Percentiles rank a stretch among this genome's conserved stretches.
These are phyloP conservation scores for Ustilago trichophora DNA, from an alignment of 1,284 basidiomycete species.

Conservation along the genomic window DNA sequence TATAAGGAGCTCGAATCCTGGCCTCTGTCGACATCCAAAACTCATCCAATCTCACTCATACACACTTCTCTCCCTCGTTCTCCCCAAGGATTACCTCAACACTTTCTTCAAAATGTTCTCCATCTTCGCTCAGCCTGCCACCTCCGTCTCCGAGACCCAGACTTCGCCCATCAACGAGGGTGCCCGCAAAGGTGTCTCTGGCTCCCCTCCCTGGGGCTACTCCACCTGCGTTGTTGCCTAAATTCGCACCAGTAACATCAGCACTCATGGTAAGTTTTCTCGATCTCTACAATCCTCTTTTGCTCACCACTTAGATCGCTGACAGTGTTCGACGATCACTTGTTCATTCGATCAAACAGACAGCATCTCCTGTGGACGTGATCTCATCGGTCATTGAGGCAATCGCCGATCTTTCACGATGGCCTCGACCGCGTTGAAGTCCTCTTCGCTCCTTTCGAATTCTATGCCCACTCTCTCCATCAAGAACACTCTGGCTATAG, in stretches of 20 bases:
- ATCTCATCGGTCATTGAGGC: constrained; percentile 10
- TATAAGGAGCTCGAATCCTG: constrained; percentile 9
- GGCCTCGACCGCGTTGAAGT: constrained; percentile 3
- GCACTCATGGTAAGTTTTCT: constrained; percentile 6
- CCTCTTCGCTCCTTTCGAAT: neutral
- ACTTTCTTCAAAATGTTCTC: constrained; percentile 25
- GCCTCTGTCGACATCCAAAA: neutral
- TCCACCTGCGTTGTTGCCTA: constrained; percentile 27
- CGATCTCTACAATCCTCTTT: too few relatives aligned
- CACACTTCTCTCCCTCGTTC: constrained; percentile 8
- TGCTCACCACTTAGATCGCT: too few relatives aligned
- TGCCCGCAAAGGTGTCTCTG: neutral
- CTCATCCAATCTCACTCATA: constrained; percentile 17
- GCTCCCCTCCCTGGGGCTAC: constrained; percentile 26
- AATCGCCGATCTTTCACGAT: constrained; percentile 16
- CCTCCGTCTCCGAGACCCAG: constrained; percentile 26
- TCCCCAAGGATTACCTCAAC: constrained; percentile 11
- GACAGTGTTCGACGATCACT: too few relatives aligned
- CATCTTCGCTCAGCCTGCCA: constrained; percentile 30
- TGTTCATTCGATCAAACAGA: neutral
- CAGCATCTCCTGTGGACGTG: neutral
- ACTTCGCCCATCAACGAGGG: constrained; percentile 6
- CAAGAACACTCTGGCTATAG: neutral
- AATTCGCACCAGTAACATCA: neutral
- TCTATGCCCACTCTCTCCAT: neutral